Evolutionary conservation across 2,329 filamentous ascomycete genomes (phyloP).

Genomic region (Xylariaceae sp.): DNA sequence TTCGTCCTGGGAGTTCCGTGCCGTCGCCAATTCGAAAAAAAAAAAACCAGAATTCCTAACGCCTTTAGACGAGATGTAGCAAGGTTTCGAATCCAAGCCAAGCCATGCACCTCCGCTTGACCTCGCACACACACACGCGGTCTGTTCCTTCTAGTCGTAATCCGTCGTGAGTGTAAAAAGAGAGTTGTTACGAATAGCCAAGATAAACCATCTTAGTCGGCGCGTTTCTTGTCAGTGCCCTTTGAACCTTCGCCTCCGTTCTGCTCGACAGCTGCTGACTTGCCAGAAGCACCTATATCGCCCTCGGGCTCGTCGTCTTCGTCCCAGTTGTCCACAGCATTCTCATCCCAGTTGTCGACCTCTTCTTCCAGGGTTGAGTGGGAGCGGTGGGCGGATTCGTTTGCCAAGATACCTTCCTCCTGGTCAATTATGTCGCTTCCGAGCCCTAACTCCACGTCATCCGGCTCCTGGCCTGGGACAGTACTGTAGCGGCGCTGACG

Average conservation of each 20-base stretch:
- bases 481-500: conserved; percentile 65
- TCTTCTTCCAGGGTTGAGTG: conserved; percentile 67
- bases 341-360: conserved; percentile 93
- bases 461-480: conserved; percentile 15
- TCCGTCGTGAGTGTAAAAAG: not conserved
- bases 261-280: conserved; percentile 25
- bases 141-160: conserved; percentile 13
- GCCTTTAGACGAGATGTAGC: too few relatives aligned
- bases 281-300: conserved; percentile 23
- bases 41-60: too few relatives aligned
- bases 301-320: conserved; percentile 45
- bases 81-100: too few relatives aligned
- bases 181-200: too few relatives aligned
- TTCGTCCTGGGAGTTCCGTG: too few relatives aligned
- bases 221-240: conserved; percentile 33
- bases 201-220: conserved; percentile 25
- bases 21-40: too few relatives aligned
- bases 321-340: conserved; percentile 55
- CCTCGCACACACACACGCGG: not conserved
- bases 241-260: conserved; percentile 26
- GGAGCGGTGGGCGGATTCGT: conserved; percentile 27
- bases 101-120: not conserved
- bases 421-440: conserved; percentile 44
- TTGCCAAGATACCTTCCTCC: conserved; percentile 60
- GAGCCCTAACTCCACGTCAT: conserved; percentile 78